Conservation (phyloP, 352 stramenopile species). For the Globisporangium yorkense region DNA sequence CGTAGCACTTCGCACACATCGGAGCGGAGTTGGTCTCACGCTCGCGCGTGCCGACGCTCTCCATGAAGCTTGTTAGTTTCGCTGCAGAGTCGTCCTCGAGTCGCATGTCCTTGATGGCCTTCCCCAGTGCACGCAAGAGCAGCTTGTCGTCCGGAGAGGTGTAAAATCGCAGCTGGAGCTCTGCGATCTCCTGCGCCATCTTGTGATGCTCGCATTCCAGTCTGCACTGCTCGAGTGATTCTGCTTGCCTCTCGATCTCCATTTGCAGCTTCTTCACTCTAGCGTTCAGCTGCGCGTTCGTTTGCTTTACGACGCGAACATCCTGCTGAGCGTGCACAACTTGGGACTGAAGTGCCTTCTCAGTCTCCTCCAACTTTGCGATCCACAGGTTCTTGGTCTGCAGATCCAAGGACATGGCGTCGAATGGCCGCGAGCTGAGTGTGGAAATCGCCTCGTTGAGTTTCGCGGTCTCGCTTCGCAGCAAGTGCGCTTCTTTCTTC, state of each 20-base stretch:
- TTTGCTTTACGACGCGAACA: constrained; percentile 15
- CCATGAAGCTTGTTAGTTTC: constrained; percentile 4
- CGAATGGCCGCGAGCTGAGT: constrained; percentile 50
- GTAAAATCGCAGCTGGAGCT: constrained; percentile 58
- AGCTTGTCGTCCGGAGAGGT: constrained; percentile 27
- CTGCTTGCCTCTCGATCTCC: constrained; percentile 7
- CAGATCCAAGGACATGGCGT: constrained; percentile 28
- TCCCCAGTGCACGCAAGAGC: constrained; percentile 42
- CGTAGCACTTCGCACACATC: background rate
- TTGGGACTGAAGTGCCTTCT: constrained; percentile 15
- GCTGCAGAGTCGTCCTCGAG: constrained; percentile 9
- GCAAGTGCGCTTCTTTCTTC: constrained; percentile 37
- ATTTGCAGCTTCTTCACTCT: constrained; percentile 15
- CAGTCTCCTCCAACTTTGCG: constrained; percentile 35
- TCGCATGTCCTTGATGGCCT: constrained; percentile 46
- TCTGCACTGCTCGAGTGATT: constrained; percentile 15
- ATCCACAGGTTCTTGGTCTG: constrained; percentile 47
- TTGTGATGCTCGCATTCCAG: constrained; percentile 24
- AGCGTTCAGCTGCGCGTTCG: constrained; percentile 15
- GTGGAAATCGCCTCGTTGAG: constrained; percentile 40
- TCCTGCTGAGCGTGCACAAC: constrained; percentile 18
- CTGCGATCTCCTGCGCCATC: constrained; percentile 44
- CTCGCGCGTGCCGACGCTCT: background rate
- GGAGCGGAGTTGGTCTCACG: background rate
- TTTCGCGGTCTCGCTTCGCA: constrained; percentile 48